Conservation (phyloP, 495 filamentous ascomycete species). For the Neurospora pannonica region DNA sequence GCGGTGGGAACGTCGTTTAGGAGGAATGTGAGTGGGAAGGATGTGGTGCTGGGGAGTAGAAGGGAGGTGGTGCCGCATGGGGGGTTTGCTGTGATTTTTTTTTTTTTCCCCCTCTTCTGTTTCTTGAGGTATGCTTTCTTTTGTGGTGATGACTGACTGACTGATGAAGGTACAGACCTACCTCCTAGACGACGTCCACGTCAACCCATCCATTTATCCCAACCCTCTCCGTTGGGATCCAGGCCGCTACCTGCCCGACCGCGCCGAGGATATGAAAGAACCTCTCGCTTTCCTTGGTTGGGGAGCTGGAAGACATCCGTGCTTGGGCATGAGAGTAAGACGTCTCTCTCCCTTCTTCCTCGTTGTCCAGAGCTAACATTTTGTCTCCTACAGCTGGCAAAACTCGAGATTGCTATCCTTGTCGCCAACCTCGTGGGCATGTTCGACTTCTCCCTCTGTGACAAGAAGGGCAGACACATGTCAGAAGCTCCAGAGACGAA, state of each 20-base stretch:
- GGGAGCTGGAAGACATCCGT: slow-evolving; percentile 38
- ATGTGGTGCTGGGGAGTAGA: slow-evolving; percentile 22
- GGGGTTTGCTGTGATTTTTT: slow-evolving; percentile 22
- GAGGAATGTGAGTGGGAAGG: slow-evolving; percentile 28
- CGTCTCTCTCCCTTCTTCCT: neutral
- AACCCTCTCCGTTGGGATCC: slow-evolving; percentile 37
- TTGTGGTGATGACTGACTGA: neutral
- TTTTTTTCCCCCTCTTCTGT: neutral
- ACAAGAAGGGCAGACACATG: slow-evolving; percentile 8
- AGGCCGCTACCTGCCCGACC: slow-evolving; percentile 28
- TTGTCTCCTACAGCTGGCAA: slow-evolving; percentile 24
- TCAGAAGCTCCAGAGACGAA: neutral
- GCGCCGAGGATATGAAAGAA: slow-evolving; percentile 35
- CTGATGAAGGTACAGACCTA: slow-evolving; percentile 9
- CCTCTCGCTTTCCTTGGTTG: slow-evolving; percentile 32
- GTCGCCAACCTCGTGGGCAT: slow-evolving; percentile 30
- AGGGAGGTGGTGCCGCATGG: slow-evolving; percentile 35
- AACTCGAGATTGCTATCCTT: slow-evolving; percentile 38
- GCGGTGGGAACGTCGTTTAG: slow-evolving; percentile 21
- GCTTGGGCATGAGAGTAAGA: slow-evolving; percentile 13
- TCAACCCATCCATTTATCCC: slow-evolving; percentile 32
- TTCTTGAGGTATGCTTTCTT: neutral
- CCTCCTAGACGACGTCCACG: slow-evolving; percentile 27
- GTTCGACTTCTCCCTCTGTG: slow-evolving; percentile 21
- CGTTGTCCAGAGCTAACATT: neutral